Conservation (phyloP, 805 yeast species). For the Spathaspora arborariae region DNA sequence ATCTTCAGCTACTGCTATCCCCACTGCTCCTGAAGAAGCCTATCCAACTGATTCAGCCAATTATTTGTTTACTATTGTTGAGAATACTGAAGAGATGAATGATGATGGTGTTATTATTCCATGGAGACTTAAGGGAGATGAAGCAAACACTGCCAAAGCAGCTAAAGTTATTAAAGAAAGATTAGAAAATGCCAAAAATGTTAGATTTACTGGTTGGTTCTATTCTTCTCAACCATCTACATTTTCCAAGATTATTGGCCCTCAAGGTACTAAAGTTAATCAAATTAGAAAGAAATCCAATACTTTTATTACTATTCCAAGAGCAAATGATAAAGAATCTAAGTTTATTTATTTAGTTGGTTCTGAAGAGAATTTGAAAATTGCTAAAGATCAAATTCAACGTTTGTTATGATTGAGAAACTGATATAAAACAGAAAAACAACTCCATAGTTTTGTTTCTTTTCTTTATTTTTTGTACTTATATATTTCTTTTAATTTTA, state of each 20-base stretch:
- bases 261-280: constrained; percentile 67
- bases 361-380: constrained; percentile 45
- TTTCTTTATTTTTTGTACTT: neutral
- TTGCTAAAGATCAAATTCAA: constrained; percentile 23
- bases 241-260: constrained; percentile 69
- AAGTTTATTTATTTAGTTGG: constrained; percentile 62
- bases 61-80: constrained; percentile 45
- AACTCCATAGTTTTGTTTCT: neutral
- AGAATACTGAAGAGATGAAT: constrained; percentile 17
- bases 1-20: constrained; percentile 35
- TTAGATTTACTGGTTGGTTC: constrained; percentile 55
- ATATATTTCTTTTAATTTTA: no score
- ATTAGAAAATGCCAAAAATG: constrained; percentile 43
- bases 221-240: constrained; percentile 50
- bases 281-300: constrained; percentile 56
- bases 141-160: constrained; percentile 49
- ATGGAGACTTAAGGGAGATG: constrained; percentile 64
- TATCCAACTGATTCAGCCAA: constrained; percentile 34
- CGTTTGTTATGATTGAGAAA: constrained; percentile 6
- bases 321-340: constrained; percentile 46
- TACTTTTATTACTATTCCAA: constrained; percentile 62
- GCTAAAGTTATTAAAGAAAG: constrained; percentile 47
- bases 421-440: neutral
- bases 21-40: constrained; percentile 46
- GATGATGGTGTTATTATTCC: constrained; percentile 39